A percentile compares a stretch with the other conserved stretches of the same genome.
Evolutionary conservation across 164 flowering plant genomes (phyloP).

Genomic region (Aristolochia californica): DNA sequence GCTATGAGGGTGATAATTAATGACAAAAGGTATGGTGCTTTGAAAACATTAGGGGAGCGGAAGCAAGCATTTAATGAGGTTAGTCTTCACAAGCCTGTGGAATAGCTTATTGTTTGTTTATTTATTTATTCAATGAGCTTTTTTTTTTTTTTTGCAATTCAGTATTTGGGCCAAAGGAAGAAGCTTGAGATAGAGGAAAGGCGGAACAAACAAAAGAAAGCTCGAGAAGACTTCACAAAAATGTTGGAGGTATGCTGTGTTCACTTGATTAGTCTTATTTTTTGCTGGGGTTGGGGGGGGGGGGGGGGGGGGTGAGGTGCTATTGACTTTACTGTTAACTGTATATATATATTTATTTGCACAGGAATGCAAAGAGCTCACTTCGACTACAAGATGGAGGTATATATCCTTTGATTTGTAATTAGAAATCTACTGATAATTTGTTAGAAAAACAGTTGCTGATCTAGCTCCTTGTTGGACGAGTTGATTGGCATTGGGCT

Average conservation of each 20-base stretch:
- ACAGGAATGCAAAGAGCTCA: conserved; percentile 85
- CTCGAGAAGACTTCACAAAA: conserved; percentile 76
- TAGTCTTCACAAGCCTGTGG: neutral
- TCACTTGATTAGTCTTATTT: neutral
- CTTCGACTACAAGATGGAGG: conserved; percentile 89
- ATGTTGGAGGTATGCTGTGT: conserved; percentile 65
- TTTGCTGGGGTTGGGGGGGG: neutral
- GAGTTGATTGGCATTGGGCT: too few relatives aligned
- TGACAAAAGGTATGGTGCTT: conserved; percentile 93
- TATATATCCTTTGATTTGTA: conserved; percentile 11
- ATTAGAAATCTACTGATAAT: too few relatives aligned
- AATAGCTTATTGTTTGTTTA: neutral
- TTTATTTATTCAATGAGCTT: neutral
- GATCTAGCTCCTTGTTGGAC: too few relatives aligned
- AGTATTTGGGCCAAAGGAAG: conserved; percentile 85
- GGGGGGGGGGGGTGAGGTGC: too few relatives aligned
- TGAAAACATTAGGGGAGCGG: conserved; percentile 90
- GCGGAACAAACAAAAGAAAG: conserved; percentile 72
- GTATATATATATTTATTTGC: conserved; percentile 4
- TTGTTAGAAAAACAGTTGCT: too few relatives aligned
- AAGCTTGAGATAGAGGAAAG: conserved; percentile 88
- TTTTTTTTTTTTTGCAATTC: neutral
- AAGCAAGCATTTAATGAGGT: conserved; percentile 99
- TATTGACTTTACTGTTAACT: neutral
- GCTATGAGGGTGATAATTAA: conserved; percentile 82